phyloP scores from a whole-genome alignment of 139 green algal species.

The Trebouxia sp. region DNA sequence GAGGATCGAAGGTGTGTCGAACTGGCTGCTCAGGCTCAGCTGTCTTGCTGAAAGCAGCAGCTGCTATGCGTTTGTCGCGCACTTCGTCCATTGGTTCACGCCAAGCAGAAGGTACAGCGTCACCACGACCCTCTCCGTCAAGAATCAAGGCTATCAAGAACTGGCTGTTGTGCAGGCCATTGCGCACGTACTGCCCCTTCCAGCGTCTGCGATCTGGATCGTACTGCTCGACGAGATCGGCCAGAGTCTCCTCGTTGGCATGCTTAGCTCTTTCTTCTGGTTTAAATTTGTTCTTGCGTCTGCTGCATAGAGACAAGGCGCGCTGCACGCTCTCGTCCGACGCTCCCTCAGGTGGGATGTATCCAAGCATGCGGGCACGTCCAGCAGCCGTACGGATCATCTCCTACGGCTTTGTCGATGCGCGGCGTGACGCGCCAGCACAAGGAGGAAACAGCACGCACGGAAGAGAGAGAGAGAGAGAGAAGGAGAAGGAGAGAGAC shows the following conservation, averaged over 20 bases:
- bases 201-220: background rate
- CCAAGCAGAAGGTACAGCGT: background rate
- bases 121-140: background rate
- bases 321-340: background rate
- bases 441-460: background rate
- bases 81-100: background rate
- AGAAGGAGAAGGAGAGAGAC: background rate
- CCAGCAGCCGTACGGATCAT: background rate
- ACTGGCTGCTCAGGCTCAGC: background rate
- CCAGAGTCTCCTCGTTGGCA: background rate
- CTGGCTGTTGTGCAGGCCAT: too few species aligned
- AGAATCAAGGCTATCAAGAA: constrained; percentile 1
- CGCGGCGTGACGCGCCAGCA: too few species aligned
- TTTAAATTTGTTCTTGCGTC: background rate
- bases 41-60: background rate
- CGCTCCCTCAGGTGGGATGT: background rate
- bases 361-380: background rate
- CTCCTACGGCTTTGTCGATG: background rate
- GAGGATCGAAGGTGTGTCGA: background rate
- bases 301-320: background rate
- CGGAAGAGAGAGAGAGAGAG: background rate
- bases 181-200: background rate
- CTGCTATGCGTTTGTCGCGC: background rate
- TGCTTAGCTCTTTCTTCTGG: background rate
- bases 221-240: background rate